Percentiles rank a stretch among this genome's conserved stretches.
These are phyloP conservation scores for Gymnopilus junonius DNA, from an alignment of 768 basidiomycete species.

Conservation along the genomic window DNA sequence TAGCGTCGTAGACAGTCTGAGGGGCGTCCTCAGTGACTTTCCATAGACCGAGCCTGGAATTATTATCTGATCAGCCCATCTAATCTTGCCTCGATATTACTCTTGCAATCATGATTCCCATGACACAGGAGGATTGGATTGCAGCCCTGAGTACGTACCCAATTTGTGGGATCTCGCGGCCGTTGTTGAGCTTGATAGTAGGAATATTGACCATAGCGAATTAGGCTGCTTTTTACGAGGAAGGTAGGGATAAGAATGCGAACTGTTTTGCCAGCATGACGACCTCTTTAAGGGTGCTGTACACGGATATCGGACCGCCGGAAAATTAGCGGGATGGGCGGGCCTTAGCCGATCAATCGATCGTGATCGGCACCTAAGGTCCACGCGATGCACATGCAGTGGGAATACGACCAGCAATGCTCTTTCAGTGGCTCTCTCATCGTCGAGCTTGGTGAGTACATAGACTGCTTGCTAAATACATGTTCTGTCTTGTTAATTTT, in stretches of 20 bases:
- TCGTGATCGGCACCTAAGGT: conserved; percentile 2
- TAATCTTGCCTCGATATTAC: conserved; percentile 13
- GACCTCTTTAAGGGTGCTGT: neutral
- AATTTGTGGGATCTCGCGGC: conserved; percentile 30
- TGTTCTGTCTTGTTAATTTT: neutral
- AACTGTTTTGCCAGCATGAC: conserved; percentile 10
- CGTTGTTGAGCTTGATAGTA: conserved; percentile 34
- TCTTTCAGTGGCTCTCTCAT: conserved; percentile 27
- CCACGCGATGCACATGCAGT: neutral
- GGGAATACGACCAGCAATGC: conserved; percentile 15
- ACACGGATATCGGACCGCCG: conserved; percentile 15
- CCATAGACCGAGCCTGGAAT: conserved; percentile 36
- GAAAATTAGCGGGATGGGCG: conserved; percentile 11
- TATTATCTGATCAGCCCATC: conserved; percentile 18
- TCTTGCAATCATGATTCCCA: neutral
- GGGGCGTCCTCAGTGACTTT: conserved; percentile 55
- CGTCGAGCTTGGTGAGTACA: conserved; percentile 27
- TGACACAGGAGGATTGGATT: neutral
- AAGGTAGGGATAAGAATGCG: neutral
- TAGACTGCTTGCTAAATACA: neutral
- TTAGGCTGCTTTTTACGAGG: neutral
- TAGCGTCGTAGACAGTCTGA: conserved; percentile 81
- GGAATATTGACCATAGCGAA: conserved; percentile 28
- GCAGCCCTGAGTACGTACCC: conserved; percentile 26
- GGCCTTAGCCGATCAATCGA: conserved; percentile 3